These are phyloP conservation scores for Gracilaria vermiculophylla DNA, from an alignment of 23 red algal genomes.

Conservation along the genomic window DNA sequence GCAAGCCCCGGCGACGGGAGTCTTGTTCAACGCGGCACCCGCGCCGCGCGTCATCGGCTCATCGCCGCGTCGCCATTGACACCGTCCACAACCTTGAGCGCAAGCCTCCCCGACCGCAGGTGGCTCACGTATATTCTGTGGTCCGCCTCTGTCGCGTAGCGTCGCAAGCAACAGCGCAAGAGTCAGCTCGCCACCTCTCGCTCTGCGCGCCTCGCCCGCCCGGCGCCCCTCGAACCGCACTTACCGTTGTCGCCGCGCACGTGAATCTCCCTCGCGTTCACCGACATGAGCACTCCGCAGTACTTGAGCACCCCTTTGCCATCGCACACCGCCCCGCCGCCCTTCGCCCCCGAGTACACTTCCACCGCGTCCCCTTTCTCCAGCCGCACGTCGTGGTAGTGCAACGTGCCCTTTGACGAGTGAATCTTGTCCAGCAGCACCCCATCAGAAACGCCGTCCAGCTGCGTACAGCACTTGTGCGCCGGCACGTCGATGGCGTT, in stretches of 20 bases:
- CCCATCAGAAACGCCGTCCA: not conserved
- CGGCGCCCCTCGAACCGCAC: no score
- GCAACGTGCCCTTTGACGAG: constrained; percentile 53
- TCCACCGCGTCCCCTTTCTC: constrained; percentile 66
- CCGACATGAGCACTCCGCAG: constrained; percentile 23
- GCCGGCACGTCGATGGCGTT: not conserved
- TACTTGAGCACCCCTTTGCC: not conserved
- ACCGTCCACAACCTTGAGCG: not conserved
- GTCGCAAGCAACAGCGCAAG: not conserved
- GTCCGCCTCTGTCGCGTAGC: not conserved
- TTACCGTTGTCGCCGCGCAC: constrained; percentile 50
- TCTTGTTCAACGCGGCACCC: no score
- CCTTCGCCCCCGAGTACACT: not conserved
- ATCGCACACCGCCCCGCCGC: not conserved
- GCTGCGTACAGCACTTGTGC: not conserved
- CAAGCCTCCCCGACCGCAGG: constrained; percentile 33
- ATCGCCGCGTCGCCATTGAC: not conserved
- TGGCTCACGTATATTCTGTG: constrained; percentile 61
- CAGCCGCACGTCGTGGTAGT: constrained; percentile 51
- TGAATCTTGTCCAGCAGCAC: constrained; percentile 37
- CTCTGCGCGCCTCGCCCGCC: not conserved
- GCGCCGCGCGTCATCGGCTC: not conserved
- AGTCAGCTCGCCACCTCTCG: not conserved
- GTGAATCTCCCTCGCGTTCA: constrained; percentile 59
- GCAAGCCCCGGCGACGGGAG: no score